Percentiles rank a stretch among this genome's conserved stretches.
Conservation (phyloP, 345 rosid genomes). For the Corchorus olitorius region DNA sequence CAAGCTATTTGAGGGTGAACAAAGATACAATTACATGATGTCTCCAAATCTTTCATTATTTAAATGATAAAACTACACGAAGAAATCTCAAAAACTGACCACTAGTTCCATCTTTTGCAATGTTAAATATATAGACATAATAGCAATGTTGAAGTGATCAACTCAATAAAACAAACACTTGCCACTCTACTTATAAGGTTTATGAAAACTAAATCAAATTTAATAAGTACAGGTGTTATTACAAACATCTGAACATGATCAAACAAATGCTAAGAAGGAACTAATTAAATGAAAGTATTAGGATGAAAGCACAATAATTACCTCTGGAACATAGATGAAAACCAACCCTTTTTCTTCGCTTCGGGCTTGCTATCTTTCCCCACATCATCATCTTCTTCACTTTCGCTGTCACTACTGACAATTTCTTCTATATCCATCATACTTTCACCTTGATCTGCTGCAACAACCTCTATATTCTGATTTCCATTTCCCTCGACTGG, state of each 20-base stretch:
- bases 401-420: conserved; percentile 81
- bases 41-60: neutral
- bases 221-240: neutral
- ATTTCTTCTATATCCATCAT: conserved; percentile 98
- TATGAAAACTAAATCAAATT: neutral
- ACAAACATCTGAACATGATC: neutral
- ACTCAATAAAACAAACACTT: neutral
- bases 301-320: conserved; percentile 24
- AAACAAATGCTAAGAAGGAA: neutral
- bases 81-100: neutral
- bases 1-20: neutral
- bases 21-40: neutral
- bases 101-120: neutral
- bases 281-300: neutral
- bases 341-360: conserved; percentile 91
- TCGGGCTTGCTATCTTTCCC: conserved; percentile 66
- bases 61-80: neutral
- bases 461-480: conserved; percentile 59
- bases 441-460: conserved; percentile 89
- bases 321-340: conserved; percentile 98
- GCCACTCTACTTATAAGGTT: neutral
- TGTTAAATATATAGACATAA: neutral
- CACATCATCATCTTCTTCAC: conserved; percentile 72
- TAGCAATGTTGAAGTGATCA: neutral
- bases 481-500: conserved; percentile 57